A percentile compares a stretch with the other conserved stretches of the same genome.
Conservation (phyloP, 306 rosid genomes). For the Parietaria judaica region DNA sequence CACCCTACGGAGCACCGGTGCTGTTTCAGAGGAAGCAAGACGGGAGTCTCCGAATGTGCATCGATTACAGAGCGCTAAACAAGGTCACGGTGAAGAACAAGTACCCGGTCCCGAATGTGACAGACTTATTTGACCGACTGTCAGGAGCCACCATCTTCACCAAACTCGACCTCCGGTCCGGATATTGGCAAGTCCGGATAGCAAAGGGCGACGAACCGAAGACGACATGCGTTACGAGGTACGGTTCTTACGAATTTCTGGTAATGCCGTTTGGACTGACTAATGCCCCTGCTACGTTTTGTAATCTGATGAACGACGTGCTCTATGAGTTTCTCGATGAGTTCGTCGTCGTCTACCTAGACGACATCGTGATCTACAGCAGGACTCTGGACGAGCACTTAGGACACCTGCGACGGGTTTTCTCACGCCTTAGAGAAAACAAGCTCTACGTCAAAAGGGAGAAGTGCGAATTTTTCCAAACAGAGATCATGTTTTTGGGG, state of each 20-base stretch:
- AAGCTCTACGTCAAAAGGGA: neutral
- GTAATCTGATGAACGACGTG: neutral
- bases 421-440: neutral
- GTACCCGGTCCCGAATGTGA: neutral
- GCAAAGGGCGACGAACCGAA: neutral
- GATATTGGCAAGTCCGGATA: too few species aligned
- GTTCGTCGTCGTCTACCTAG: neutral
- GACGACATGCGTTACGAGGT: neutral
- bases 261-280: neutral
- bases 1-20: neutral
- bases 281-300: neutral
- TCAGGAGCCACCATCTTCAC: neutral
- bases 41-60: neutral
- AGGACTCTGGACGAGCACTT: neutral
- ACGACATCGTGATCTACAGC: neutral
- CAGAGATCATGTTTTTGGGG: neutral
- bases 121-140: neutral
- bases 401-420: neutral
- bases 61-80: neutral
- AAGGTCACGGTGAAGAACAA: neutral
- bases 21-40: neutral
- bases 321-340: neutral
- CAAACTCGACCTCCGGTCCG: neutral
- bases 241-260: neutral
- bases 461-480: neutral